These are phyloP conservation scores for Carpinus fangiana DNA, from an alignment of 306 rosid species.

Conservation along the genomic window DNA sequence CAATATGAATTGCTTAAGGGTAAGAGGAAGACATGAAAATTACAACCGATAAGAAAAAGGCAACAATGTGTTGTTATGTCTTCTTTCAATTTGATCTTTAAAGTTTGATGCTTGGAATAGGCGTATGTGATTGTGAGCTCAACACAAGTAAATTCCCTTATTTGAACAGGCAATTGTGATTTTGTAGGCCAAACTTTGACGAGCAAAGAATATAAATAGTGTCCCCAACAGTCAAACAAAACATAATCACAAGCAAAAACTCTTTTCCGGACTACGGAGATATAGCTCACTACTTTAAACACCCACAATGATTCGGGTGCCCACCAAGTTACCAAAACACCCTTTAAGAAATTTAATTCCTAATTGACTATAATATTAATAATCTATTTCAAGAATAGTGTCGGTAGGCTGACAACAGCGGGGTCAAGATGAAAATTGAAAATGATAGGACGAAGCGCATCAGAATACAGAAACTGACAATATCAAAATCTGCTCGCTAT, in stretches of 20 bases:
- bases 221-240: conserved; percentile 34
- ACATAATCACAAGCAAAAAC: conserved; percentile 35
- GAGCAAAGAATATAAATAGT: conserved; percentile 4
- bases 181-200: conserved; percentile 26
- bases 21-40: neutral
- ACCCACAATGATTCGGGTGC: conserved; percentile 48
- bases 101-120: neutral
- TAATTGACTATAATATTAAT: conserved; percentile 30
- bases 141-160: conserved; percentile 14
- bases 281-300: conserved; percentile 26
- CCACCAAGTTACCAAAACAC: conserved; percentile 22
- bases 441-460: conserved; percentile 44
- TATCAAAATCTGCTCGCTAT: conserved; percentile 31
- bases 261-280: conserved; percentile 59
- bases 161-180: conserved; percentile 14
- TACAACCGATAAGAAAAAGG: neutral
- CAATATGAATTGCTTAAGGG: neutral
- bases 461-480: conserved; percentile 44
- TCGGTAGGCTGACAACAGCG: conserved; percentile 67
- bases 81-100: neutral
- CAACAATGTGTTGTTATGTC: too few species aligned
- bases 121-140: neutral
- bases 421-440: conserved; percentile 35
- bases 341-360: neutral
- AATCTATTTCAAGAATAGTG: conserved; percentile 39